Conservation (phyloP, 495 filamentous ascomycete genomes). For the Penicillium nucicola region DNA sequence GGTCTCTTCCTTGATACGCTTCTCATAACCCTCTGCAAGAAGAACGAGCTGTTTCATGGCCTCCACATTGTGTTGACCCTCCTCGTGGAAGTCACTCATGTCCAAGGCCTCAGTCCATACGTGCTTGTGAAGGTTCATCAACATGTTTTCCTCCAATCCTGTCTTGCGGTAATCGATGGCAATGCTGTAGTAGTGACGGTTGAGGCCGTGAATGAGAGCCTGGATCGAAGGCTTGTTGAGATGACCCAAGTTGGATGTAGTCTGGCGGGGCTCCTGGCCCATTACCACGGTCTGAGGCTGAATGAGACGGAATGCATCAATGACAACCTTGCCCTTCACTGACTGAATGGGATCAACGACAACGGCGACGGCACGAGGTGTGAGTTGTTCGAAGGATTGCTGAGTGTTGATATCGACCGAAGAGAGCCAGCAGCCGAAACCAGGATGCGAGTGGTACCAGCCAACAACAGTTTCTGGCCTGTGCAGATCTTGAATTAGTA, state of each 20-base stretch:
- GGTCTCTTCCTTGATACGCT: conserved; percentile 96
- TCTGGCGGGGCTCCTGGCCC: conserved; percentile 97
- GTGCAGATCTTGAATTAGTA: neutral
- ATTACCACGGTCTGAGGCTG: conserved; percentile 98
- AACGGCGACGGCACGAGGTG: conserved; percentile 91
- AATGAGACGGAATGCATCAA: conserved; percentile 98
- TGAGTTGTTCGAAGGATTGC: conserved; percentile 98
- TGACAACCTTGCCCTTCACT: conserved; percentile 98
- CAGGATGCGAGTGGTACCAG: conserved; percentile 99
- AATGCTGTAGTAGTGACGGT: conserved; percentile 98
- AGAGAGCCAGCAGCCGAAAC: conserved; percentile 98
- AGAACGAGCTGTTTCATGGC: conserved; percentile 81
- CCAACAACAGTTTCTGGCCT: conserved; percentile 96
- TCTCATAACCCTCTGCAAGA: conserved; percentile 95
- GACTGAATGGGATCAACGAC: conserved; percentile 99
- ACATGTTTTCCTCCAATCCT: conserved; percentile 96
- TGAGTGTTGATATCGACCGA: conserved; percentile 99
- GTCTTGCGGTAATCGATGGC: conserved; percentile 98
- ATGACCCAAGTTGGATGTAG: conserved; percentile 94
- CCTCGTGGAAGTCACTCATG: conserved; percentile 92
- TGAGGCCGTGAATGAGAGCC: conserved; percentile 97
- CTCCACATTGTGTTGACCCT: conserved; percentile 79
- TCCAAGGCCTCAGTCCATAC: conserved; percentile 97
- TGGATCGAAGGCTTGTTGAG: conserved; percentile 99
- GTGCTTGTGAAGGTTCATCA: conserved; percentile 99